These are phyloP conservation scores for Amniculicola lignicola DNA, from an alignment of 495 filamentous ascomycete genomes.

Conservation along the genomic window DNA sequence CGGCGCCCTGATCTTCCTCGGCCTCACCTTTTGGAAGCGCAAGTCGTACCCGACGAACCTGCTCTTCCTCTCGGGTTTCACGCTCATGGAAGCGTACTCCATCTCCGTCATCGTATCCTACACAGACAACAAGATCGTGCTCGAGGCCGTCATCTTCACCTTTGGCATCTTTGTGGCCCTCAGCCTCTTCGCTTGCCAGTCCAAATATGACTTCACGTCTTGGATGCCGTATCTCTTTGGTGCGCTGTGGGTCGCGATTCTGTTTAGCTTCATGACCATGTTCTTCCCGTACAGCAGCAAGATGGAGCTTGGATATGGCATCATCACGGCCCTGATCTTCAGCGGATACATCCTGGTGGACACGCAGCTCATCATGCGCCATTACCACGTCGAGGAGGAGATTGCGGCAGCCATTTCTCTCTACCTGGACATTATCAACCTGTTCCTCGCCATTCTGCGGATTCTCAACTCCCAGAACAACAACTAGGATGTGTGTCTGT, in stretches of 20 bases:
- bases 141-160: conserved; percentile 87
- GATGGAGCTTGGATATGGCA: conserved; percentile 79
- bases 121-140: conserved; percentile 74
- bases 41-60: conserved; percentile 95
- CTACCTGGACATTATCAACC: conserved; percentile 94
- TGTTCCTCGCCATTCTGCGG: conserved; percentile 88
- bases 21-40: conserved; percentile 95
- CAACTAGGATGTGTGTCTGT: conserved; percentile 63
- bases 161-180: conserved; percentile 89
- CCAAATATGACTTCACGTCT: conserved; percentile 94
- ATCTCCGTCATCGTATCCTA: conserved; percentile 88
- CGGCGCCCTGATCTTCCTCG: conserved; percentile 75
- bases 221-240: conserved; percentile 97
- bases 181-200: conserved; percentile 93
- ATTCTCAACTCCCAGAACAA: conserved; percentile 87
- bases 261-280: conserved; percentile 85
- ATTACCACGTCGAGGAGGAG: conserved; percentile 98
- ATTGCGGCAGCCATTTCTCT: conserved; percentile 93
- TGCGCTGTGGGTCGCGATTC: conserved; percentile 78
- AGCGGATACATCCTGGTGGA: conserved; percentile 92
- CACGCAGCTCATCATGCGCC: conserved; percentile 89
- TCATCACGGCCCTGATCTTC: conserved; percentile 80
- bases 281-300: conserved; percentile 80
- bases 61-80: conserved; percentile 88
- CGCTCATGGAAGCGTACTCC: conserved; percentile 86